phyloP scores from a whole-genome alignment of 306 rosid genomes.

The Styphnolobium japonicum region DNA sequence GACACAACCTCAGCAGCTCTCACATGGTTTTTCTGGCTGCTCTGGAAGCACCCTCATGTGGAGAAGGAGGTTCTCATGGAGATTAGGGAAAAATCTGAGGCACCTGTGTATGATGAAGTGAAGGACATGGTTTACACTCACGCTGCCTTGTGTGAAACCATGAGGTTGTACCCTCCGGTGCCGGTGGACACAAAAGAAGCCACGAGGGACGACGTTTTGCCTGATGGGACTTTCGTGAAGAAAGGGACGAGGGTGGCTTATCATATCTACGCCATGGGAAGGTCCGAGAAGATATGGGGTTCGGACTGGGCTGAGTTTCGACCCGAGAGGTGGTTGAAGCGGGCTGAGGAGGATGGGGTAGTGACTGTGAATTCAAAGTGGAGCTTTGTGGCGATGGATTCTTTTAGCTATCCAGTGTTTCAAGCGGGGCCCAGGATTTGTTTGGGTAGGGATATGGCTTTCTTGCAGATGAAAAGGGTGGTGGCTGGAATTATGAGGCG shows the following conservation, averaged over 20 bases:
- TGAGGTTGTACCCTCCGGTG: constrained; percentile 71
- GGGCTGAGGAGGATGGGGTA: background rate
- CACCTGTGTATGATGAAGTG: constrained; percentile 35
- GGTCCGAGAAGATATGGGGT: constrained; percentile 66
- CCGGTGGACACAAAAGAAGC: constrained; percentile 46
- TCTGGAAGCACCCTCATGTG: constrained; percentile 36
- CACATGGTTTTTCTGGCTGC: constrained; percentile 76
- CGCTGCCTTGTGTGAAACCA: constrained; percentile 68
- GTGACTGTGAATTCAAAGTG: too few relatives aligned
- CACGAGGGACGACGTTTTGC: constrained; percentile 45
- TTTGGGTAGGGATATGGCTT: constrained; percentile 81
- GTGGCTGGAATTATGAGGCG: constrained; percentile 44
- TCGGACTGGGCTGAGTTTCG: constrained; percentile 53
- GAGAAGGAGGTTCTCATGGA: constrained; percentile 44
- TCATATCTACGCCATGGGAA: constrained; percentile 62
- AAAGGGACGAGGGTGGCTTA: constrained; percentile 57
- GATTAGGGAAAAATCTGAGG: constrained; percentile 3
- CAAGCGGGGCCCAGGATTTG: constrained; percentile 85
- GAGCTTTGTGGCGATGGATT: constrained; percentile 55
- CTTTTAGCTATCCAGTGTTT: constrained; percentile 59
- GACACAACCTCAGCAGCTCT: constrained; percentile 62
- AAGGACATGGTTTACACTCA: constrained; percentile 64
- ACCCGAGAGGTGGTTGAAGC: constrained; percentile 69
- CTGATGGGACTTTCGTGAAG: constrained; percentile 59
- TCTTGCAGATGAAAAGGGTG: constrained; percentile 77